phyloP scores from a whole-genome alignment of 1,284 basidiomycete species.

The Apiotrichum sp. region DNA sequence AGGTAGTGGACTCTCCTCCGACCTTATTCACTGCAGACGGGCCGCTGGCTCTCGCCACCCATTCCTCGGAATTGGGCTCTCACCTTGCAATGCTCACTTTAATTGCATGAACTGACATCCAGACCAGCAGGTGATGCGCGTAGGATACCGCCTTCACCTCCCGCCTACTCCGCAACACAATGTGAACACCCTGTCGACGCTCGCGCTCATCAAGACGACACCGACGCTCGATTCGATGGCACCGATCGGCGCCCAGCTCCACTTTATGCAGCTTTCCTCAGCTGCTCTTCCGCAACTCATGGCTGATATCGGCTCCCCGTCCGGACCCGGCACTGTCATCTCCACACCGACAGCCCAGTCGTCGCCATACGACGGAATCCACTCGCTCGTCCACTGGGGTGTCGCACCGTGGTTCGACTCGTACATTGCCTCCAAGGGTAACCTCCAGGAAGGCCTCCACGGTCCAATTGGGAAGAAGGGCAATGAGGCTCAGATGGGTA shows the following conservation, averaged over 20 bases:
- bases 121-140: conserved; percentile 27
- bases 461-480: conserved; percentile 58
- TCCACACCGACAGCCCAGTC: conserved; percentile 42
- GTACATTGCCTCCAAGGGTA: conserved; percentile 60
- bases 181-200: conserved; percentile 70
- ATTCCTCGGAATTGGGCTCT: too few species aligned
- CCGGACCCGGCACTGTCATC: conserved; percentile 32
- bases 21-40: too few species aligned
- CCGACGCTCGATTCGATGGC: conserved; percentile 70
- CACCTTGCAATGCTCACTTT: too few species aligned
- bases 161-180: conserved; percentile 54
- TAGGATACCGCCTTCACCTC: conserved; percentile 41
- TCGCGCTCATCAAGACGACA: conserved; percentile 90
- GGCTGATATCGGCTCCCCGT: conserved; percentile 24
- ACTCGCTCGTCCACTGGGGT: conserved; percentile 91
- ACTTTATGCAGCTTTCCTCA: conserved; percentile 76
- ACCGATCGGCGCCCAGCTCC: conserved; percentile 78
- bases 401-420: conserved; percentile 99
- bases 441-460: conserved; percentile 38
- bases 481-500: conserved; percentile 77
- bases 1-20: too few species aligned
- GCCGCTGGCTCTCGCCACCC: too few species aligned
- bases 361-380: conserved; percentile 87
- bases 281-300: conserved; percentile 22
- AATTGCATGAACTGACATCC: neutral